Base-by-base conservation (phyloP, 495 filamentous ascomycete species). In the Aspergillus bertholletiae region DNA sequence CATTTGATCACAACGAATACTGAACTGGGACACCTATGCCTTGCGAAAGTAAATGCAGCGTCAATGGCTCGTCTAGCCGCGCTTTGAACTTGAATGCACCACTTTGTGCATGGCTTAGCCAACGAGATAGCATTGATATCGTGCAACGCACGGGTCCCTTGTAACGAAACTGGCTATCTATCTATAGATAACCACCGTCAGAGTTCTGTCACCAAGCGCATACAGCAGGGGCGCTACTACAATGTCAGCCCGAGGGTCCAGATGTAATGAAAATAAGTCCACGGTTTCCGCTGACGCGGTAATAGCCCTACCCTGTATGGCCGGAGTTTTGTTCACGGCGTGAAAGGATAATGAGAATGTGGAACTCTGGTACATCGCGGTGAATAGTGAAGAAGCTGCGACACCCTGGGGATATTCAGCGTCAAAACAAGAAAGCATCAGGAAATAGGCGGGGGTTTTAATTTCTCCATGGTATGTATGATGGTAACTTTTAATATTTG, bases 251-350 rank as follows among this genome's bases (percentile, higher is more conserved):
- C 83, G 39, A n/a, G n/a, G 83, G 83, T 20, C 83, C 83, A n/a
- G 83, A 85, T 21, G 83, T 86, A 30, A 86, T 83, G 6, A 86
- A 66, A 35, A 86, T 83, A 6, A 86, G 81, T 56, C 83, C 83
- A 37, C 82, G 81, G 61, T 80, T 81, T 40, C 83, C 83, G 46
- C 77, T 79, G 20, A 81, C 83, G 55, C 83, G 72, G 20, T 83
- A 83, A 62, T 86, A 86, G 12, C 83, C 83, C 62, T 86, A 79
- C 4, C 83, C 83, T 83, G 84, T 86, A 63, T 86, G 83, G 34
- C 83, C 82, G 26, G 83, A 83, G 53, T 82, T 82, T 66, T 86
- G 83, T 63, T 86, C 83, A 64, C 85, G 83, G 61, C 77, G 73
- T 30, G 83, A 80, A 11, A 86, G 75, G 60, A 85, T 77, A 68